These are phyloP conservation scores for Trichoderma hamatum DNA, from an alignment of 2,329 filamentous ascomycete species.

Conservation along the genomic window DNA sequence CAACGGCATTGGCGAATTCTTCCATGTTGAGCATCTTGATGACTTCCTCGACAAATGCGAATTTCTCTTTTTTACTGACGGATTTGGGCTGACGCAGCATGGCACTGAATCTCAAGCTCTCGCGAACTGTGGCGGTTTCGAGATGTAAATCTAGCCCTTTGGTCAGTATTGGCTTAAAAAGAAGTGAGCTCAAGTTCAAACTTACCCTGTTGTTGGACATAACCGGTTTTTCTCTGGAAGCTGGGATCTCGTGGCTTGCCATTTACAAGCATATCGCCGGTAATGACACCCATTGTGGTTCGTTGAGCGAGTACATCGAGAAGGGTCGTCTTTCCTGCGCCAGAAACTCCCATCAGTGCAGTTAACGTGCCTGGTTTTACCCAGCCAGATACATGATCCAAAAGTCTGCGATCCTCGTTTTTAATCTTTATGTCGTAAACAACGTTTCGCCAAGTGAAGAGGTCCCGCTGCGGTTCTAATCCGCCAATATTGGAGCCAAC, in stretches of 20 bases:
- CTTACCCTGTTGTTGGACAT: constrained; percentile 66
- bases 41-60: constrained; percentile 64
- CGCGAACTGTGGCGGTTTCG: constrained; percentile 57
- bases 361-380: constrained; percentile 88
- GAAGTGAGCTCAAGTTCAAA: not conserved
- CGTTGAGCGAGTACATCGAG: constrained; percentile 51
- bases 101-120: constrained; percentile 59
- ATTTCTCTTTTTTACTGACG: constrained; percentile 60
- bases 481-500: not conserved
- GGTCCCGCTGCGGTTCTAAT: constrained; percentile 51
- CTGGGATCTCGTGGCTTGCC: constrained; percentile 57
- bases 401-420: constrained; percentile 66
- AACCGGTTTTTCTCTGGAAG: constrained; percentile 68
- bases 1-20: constrained; percentile 67
- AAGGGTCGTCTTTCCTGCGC: constrained; percentile 50
- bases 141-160: constrained; percentile 54
- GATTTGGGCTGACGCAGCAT: constrained; percentile 58
- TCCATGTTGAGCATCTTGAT: constrained; percentile 69
- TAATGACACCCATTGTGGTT: constrained; percentile 63
- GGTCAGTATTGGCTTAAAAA: constrained; percentile 19
- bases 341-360: constrained; percentile 69
- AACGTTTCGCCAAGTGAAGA: constrained; percentile 81
- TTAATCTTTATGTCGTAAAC: constrained; percentile 76
- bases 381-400: constrained; percentile 84
- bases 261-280: constrained; percentile 68